phyloP scores from a whole-genome alignment of 2,329 filamentous ascomycete species.

The Macrophomina tecta region DNA sequence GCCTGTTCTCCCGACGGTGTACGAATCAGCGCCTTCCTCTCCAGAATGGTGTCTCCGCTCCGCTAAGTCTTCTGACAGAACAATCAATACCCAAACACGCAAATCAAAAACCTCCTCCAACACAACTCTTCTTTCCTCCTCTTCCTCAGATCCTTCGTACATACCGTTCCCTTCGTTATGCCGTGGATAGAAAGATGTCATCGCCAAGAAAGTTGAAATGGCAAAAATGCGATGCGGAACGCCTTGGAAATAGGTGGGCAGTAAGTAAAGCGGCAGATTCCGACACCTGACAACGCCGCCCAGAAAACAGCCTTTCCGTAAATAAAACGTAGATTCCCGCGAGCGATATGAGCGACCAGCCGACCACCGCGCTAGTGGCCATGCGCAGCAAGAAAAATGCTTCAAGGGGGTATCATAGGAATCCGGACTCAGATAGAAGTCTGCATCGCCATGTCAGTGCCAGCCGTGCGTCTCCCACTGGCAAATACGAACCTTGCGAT shows the following conservation, averaged over 20 bases:
- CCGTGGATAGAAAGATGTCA: slow-evolving; percentile 22
- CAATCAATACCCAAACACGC: slow-evolving; percentile 7
- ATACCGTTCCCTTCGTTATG: slow-evolving; percentile 25
- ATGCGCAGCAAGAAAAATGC: slow-evolving; percentile 33
- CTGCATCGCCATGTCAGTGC: slow-evolving; percentile 42
- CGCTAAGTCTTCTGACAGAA: neutral
- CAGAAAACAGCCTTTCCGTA: slow-evolving; percentile 25
- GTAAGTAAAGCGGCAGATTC: slow-evolving; percentile 17
- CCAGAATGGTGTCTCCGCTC: neutral
- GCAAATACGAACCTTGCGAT: slow-evolving; percentile 78
- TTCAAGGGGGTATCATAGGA: slow-evolving; percentile 54
- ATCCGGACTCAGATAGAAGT: slow-evolving; percentile 61
- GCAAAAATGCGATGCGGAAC: slow-evolving; percentile 21
- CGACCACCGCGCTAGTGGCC: slow-evolving; percentile 10
- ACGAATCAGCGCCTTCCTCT: neutral
- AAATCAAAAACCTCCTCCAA: neutral
- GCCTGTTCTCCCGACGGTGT: slow-evolving; percentile 5
- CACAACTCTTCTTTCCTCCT: neutral
- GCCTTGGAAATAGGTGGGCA: slow-evolving; percentile 21
- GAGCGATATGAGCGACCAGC: slow-evolving; percentile 24
- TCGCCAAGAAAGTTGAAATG: slow-evolving; percentile 21
- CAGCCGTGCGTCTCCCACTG: slow-evolving; percentile 18
- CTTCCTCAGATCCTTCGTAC: slow-evolving; percentile 14
- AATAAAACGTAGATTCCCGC: slow-evolving; percentile 23
- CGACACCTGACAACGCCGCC: slow-evolving; percentile 23